Evolutionary conservation across 2,329 filamentous ascomycete species (phyloP).

Genomic region (Arthrinium phaeospermum): DNA sequence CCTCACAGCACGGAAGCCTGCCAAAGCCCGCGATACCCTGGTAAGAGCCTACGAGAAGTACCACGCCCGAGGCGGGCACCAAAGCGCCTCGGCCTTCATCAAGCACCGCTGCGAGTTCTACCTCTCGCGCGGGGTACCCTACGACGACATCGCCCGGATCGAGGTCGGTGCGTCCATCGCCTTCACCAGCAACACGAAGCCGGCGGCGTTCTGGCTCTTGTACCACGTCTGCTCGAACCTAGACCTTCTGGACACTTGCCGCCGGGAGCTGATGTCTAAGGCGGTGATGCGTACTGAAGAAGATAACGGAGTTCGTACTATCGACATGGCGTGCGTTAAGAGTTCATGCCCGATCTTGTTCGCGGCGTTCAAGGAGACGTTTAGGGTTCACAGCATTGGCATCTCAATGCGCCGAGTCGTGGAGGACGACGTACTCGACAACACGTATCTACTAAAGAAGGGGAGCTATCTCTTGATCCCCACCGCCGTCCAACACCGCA

Average conservation of each 20-base stretch:
- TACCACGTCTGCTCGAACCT: background rate
- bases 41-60: background rate
- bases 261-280: background rate
- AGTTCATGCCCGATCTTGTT: background rate
- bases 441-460: background rate
- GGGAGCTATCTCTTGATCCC: background rate
- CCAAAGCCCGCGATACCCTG: background rate
- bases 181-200: background rate
- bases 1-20: background rate
- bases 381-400: background rate
- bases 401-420: background rate
- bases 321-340: background rate
- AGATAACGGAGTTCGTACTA: fast-evolving
- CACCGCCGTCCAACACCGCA: background rate
- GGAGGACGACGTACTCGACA: background rate
- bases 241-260: background rate
- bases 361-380: background rate
- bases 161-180: background rate
- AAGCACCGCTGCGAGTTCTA: background rate
- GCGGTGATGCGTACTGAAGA: background rate
- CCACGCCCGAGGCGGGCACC: background rate
- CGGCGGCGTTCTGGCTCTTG: background rate
- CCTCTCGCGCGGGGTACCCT: background rate
- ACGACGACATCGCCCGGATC: background rate
- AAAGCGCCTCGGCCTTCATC: background rate